Evolutionary conservation across 768 basidiomycete genomes (phyloP).

Genomic region (Saitozyma podzolica): DNA sequence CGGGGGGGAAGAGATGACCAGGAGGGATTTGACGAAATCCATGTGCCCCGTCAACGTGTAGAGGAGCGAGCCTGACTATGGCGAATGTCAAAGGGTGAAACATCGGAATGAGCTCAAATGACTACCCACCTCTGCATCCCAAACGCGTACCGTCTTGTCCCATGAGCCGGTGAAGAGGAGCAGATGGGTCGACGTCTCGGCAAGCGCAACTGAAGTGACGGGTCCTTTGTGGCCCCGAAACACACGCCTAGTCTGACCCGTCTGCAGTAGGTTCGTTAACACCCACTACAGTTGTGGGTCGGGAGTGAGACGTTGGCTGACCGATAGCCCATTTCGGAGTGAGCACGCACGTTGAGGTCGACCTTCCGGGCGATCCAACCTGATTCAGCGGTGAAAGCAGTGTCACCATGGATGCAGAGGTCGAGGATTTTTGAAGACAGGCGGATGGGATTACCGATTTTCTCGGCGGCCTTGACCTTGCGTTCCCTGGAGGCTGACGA

Average conservation of each 20-base stretch:
- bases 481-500: slow-evolving; percentile 60
- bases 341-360: slow-evolving; percentile 67
- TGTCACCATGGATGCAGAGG: slow-evolving; percentile 64
- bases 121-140: slow-evolving; percentile 70
- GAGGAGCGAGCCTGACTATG: slow-evolving; percentile 68
- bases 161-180: slow-evolving; percentile 87
- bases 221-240: slow-evolving; percentile 86
- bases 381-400: slow-evolving; percentile 87
- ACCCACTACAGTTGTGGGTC: no score
- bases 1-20: slow-evolving; percentile 62
- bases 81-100: neutral
- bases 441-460: slow-evolving; percentile 74
- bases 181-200: slow-evolving; percentile 8
- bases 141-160: slow-evolving; percentile 92
- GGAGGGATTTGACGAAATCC: slow-evolving; percentile 86
- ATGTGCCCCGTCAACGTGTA: slow-evolving; percentile 74
- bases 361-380: slow-evolving; percentile 71
- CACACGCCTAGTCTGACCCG: slow-evolving; percentile 72
- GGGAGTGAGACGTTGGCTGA: neutral
- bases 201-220: slow-evolving; percentile 77
- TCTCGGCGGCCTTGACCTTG: slow-evolving; percentile 70
- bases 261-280: slow-evolving; percentile 56
- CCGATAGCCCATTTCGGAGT: neutral
- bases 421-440: slow-evolving; percentile 73
- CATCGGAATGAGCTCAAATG: neutral